A percentile compares a stretch with the other conserved stretches of the same genome.
Evolutionary conservation across 306 rosid genomes (phyloP).

Genomic region (Notholithocarpus densiflorus): DNA sequence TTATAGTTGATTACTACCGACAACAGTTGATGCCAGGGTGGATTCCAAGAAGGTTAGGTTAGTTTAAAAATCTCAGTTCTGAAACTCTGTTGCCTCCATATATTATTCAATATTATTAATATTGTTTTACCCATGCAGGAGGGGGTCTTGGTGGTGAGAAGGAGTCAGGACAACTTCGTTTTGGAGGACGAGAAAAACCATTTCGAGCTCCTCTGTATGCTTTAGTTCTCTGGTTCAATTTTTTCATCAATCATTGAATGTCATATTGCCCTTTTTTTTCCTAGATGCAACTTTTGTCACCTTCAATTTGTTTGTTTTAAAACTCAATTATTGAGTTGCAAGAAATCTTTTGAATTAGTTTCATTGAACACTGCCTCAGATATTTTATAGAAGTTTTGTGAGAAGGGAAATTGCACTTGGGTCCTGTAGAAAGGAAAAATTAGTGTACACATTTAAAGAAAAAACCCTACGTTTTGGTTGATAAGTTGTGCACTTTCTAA

Average conservation of each 20-base stretch:
- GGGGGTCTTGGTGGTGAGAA: conserved; percentile 95
- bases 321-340: no score
- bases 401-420: not conserved
- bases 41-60: conserved; percentile 97
- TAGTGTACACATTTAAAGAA: not conserved
- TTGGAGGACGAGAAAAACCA: conserved; percentile 96
- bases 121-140: conserved; percentile 37
- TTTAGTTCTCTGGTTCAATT: conserved; percentile 11
- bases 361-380: no score
- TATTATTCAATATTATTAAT: conserved; percentile 10
- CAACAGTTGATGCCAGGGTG: conserved; percentile 92
- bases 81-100: not conserved
- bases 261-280: not conserved
- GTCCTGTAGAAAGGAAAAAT: not conserved
- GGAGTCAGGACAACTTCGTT: conserved; percentile 98
- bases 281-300: not conserved
- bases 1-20: conserved; percentile 80
- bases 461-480: not conserved
- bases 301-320: not conserved
- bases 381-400: not conserved
- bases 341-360: no score
- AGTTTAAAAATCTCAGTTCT: conserved; percentile 31
- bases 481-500: not conserved
- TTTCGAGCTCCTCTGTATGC: conserved; percentile 86
- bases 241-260: conserved; percentile 4